These are phyloP conservation scores for Alternaria alternata DNA, from an alignment of 2,329 filamentous ascomycete genomes.

Conservation along the genomic window DNA sequence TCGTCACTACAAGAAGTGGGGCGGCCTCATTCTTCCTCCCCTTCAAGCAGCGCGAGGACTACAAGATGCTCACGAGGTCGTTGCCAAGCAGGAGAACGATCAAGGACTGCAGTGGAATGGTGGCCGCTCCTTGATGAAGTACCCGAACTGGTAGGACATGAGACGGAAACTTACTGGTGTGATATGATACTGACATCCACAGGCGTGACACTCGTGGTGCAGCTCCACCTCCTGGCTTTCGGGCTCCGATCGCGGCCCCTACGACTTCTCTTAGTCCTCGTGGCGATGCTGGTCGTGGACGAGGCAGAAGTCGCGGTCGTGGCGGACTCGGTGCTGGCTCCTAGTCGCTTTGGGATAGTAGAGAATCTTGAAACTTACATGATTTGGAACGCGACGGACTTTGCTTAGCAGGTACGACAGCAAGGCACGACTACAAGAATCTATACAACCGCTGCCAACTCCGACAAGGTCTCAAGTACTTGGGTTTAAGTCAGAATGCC, in stretches of 20 bases:
- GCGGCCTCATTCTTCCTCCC: slow-evolving; percentile 17
- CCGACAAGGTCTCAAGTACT: too few species aligned
- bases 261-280: neutral
- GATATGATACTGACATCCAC: neutral
- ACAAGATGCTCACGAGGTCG: neutral
- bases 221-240: neutral
- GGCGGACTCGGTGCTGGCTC: neutral
- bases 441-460: too few species aligned
- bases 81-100: neutral
- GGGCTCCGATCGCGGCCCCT: too few species aligned
- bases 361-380: neutral
- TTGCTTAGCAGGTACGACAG: too few species aligned
- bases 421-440: too few species aligned
- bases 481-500: too few species aligned
- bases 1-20: slow-evolving; percentile 21
- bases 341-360: neutral
- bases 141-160: slow-evolving; percentile 12
- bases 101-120: neutral
- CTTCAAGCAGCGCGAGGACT: slow-evolving; percentile 4
- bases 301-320: neutral
- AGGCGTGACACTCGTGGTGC: neutral
- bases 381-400: too few species aligned
- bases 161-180: neutral
- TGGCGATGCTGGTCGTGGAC: neutral
- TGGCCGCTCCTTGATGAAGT: slow-evolving; percentile 4